These are phyloP conservation scores for Metarhizium rileyi DNA, from an alignment of 2,329 filamentous ascomycete genomes.

Conservation along the genomic window DNA sequence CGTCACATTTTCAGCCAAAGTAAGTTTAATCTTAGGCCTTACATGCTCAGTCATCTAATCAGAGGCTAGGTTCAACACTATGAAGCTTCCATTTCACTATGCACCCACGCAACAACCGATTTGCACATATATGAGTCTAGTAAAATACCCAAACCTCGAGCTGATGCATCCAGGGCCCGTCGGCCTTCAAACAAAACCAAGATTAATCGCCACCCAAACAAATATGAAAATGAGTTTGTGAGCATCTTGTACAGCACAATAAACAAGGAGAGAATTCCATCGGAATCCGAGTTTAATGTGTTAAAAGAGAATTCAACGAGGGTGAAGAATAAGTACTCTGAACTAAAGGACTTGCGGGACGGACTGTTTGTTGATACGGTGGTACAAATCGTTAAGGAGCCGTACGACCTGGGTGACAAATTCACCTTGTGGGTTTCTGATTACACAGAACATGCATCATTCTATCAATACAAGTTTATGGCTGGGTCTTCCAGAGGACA, in stretches of 20 bases:
- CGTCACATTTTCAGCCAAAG: constrained; percentile 44
- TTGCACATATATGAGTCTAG: constrained; percentile 33
- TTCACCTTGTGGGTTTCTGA: constrained; percentile 68
- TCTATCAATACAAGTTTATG: constrained; percentile 41
- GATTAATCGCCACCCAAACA: constrained; percentile 13
- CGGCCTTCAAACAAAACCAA: constrained; percentile 9
- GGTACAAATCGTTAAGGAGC: constrained; percentile 55
- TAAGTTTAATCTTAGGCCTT: constrained; percentile 18
- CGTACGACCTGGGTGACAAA: constrained; percentile 33
- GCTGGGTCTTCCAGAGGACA: constrained; percentile 21
- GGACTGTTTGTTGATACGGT: constrained; percentile 57
- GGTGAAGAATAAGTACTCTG: constrained; percentile 46
- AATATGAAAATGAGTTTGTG: constrained; percentile 33
- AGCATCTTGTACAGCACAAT: constrained; percentile 35
- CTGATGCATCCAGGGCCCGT: constrained; percentile 24
- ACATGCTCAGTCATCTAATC: constrained; percentile 1
- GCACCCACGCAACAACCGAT: constrained; percentile 31
- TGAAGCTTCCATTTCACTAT: constrained; percentile 27
- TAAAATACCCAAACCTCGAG: constrained; percentile 24
- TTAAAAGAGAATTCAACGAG: constrained; percentile 30
- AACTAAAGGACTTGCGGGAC: constrained; percentile 53
- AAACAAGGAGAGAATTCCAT: constrained; percentile 34
- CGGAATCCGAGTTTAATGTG: constrained; percentile 30
- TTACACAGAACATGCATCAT: constrained; percentile 61
- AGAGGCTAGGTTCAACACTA: constrained; percentile 31